Base-by-base conservation (phyloP, 108 stramenopile genomes). In the Skeletonema marinoi region DNA sequence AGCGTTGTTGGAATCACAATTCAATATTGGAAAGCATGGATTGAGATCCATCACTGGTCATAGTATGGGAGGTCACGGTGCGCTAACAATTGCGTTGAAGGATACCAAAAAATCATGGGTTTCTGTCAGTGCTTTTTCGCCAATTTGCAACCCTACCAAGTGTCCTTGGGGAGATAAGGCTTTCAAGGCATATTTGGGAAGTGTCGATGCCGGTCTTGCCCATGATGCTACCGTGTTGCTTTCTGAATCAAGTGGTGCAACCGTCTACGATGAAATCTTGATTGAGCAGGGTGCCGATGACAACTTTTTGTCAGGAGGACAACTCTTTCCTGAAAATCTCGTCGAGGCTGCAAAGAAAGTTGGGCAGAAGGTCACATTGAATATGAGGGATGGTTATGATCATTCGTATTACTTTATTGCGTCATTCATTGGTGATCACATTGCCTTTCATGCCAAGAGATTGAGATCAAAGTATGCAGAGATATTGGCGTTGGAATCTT, bases 81-180 rank as follows among this genome's bases (percentile, higher is more conserved):
- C 96, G 2, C 73, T 97, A 12, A 88, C 90, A 11, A 78, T 92
- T 35, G 92, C 95, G 14, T 63, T 97, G 32, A 91, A 89, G 69
- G 73, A 90, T 71, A 86, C 82, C 35, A 61, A 58, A 6, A 59
- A 35, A 1, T 70, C 44, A 14, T 92, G 84, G 78, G 63, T 70
- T 13, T 81, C 81, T 56, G 99, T 98, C 2, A 91, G 89, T 17
- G 97, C 97, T 6, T 98, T 99, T 71, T 74, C 96, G 16, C 98
- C 99, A 32, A 98, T 99, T 68, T 96, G 91, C 75, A 92, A 99
- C 83, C 98, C 98, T 3, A 88, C 93, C 6, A 78, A 75, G 13
- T 95, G 95, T 64, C 96, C 96, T 17, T 99, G 99, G 99, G 99
- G 99, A 32, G 70, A 96, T 30, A 98, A 98, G 77, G 99, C 99